Conservation (phyloP, 352 stramenopile genomes). For the Pythium dissotocum region DNA sequence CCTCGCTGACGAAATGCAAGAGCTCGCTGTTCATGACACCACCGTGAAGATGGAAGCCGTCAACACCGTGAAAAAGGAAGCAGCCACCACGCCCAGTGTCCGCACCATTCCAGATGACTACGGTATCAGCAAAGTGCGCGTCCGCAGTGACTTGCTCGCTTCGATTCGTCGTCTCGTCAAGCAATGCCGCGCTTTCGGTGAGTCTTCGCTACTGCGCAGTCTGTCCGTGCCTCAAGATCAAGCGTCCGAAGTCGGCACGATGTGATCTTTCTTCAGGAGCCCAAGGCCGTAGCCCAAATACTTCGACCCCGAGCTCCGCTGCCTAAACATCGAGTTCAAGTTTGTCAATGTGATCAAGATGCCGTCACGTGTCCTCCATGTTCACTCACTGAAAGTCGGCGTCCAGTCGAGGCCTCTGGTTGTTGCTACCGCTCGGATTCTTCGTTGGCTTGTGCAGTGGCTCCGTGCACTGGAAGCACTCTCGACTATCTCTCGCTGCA, state of each 20-base stretch:
- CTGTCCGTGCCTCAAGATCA: background rate
- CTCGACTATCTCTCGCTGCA: conserved; percentile 36
- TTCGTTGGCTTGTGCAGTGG: background rate
- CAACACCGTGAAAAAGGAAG: background rate
- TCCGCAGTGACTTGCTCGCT: conserved; percentile 50
- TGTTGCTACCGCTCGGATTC: conserved; percentile 6
- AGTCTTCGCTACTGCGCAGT: background rate
- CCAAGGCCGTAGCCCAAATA: conserved; percentile 76
- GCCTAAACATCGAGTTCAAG: conserved; percentile 24
- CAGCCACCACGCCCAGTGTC: background rate
- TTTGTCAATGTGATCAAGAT: background rate
- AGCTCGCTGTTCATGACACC: background rate
- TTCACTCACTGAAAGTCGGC: conserved; percentile 7
- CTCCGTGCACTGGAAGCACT: conserved; percentile 59
- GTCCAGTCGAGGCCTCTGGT: conserved; percentile 23
- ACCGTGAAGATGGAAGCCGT: background rate
- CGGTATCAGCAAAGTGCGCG: conserved; percentile 44
- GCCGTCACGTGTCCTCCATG: too few species aligned
- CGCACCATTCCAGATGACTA: conserved; percentile 41
- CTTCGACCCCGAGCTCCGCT: conserved; percentile 55
- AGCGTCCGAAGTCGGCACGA: conserved; percentile 41
- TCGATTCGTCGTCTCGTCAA: conserved; percentile 49
- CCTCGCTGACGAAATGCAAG: background rate
- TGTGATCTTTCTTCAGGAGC: conserved; percentile 76
- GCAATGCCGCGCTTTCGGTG: conserved; percentile 35